phyloP scores from a whole-genome alignment of 2,329 filamentous ascomycete genomes.

The Botrytis elliptica region DNA sequence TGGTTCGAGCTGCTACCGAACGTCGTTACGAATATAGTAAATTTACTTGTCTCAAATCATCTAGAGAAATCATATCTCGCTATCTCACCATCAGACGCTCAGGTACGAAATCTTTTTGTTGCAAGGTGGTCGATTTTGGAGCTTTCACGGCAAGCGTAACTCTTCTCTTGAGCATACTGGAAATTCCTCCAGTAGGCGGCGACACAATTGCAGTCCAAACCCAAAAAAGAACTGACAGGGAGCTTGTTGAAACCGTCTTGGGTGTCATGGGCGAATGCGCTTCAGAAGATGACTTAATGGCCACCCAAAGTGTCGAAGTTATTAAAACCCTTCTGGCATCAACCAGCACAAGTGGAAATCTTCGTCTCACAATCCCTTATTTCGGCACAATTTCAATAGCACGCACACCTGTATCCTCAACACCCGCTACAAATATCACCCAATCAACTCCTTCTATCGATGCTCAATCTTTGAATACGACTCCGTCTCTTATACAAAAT shows the following conservation, averaged over 20 bases:
- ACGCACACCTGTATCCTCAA: constrained; percentile 12
- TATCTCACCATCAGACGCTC: constrained; percentile 31
- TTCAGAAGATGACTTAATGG: constrained; percentile 28
- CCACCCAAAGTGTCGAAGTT: constrained; percentile 35
- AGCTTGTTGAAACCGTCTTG: constrained; percentile 31
- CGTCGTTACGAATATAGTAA: constrained; percentile 38
- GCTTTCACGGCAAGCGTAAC: constrained; percentile 37
- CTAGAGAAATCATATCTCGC: constrained; percentile 34
- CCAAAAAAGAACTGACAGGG: constrained; percentile 30
- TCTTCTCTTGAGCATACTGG: constrained; percentile 33
- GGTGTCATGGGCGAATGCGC: constrained; percentile 30
- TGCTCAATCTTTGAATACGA: not conserved
- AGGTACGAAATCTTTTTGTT: constrained; percentile 32
- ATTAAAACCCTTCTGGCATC: constrained; percentile 35
- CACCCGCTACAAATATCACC: not conserved
- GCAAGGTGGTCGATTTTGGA: constrained; percentile 37
- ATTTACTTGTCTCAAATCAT: constrained; percentile 36
- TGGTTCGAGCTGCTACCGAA: constrained; percentile 38
- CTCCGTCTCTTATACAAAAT: not conserved
- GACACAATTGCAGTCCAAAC: constrained; percentile 24
- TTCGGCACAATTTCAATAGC: constrained; percentile 38
- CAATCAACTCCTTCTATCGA: not conserved
- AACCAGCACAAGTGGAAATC: constrained; percentile 27
- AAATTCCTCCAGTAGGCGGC: constrained; percentile 21
- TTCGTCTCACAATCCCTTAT: constrained; percentile 38